Evolutionary conservation across 352 stramenopile genomes (phyloP).

Genomic region (Phytophthora nicotianae): DNA sequence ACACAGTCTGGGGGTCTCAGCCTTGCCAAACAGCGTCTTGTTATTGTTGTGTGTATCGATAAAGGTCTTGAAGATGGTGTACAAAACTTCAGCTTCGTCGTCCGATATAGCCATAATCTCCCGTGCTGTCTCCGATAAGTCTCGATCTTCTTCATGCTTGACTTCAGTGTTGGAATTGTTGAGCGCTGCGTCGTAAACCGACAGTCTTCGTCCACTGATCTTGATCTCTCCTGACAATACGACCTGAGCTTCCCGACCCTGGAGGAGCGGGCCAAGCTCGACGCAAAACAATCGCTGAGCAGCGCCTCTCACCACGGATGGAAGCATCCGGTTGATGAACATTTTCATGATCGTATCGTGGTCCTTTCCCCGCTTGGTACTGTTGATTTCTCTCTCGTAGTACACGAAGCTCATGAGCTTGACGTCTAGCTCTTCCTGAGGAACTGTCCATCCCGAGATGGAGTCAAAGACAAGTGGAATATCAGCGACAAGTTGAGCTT

Average conservation of each 20-base stretch:
- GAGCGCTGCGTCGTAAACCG: conserved; percentile 62
- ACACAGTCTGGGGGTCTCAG: conserved; percentile 49
- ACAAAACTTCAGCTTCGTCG: conserved; percentile 56
- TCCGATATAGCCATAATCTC: conserved; percentile 53
- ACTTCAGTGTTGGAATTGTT: conserved; percentile 23
- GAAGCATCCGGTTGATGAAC: conserved; percentile 78
- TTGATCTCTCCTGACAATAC: conserved; percentile 67
- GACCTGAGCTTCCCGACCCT: conserved; percentile 59
- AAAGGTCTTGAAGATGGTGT: conserved; percentile 57
- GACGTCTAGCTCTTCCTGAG: conserved; percentile 60
- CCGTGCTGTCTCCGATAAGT: conserved; percentile 48
- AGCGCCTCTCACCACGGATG: conserved; percentile 61
- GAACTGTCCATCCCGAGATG: conserved; percentile 66
- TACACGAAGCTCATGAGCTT: conserved; percentile 75
- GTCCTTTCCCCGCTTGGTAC: conserved; percentile 58
- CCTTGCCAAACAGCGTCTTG: conserved; percentile 50
- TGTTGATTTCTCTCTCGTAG: conserved; percentile 68
- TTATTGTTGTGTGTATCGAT: conserved; percentile 57
- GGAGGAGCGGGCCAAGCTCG: conserved; percentile 64
- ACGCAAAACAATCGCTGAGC: conserved; percentile 66
- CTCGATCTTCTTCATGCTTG: conserved; percentile 29
- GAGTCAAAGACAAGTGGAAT: conserved; percentile 71
- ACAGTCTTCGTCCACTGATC: conserved; percentile 58
- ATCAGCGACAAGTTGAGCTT: conserved; percentile 68
- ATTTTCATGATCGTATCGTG: conserved; percentile 84